A percentile compares a stretch with the other conserved stretches of the same genome.
phyloP scores from a whole-genome alignment of 2,329 filamentous ascomycete genomes.

The Juglanconis oblonga region DNA sequence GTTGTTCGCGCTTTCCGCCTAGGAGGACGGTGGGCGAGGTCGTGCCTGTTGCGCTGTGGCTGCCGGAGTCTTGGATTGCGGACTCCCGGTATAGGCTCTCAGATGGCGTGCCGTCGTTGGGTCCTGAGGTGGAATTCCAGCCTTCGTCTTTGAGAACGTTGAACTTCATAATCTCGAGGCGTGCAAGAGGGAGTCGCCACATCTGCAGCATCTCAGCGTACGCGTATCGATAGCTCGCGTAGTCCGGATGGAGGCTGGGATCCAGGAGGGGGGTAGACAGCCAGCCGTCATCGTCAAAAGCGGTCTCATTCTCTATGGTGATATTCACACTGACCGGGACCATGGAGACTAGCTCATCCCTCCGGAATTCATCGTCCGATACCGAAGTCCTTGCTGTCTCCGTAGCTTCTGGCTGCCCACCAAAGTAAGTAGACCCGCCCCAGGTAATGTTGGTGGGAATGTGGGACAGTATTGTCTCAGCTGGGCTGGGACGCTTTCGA shows the following conservation, averaged over 20 bases:
- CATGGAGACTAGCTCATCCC: constrained; percentile 44
- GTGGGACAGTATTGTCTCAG: constrained; percentile 56
- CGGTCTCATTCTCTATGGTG: constrained; percentile 58
- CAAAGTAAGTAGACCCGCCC: constrained; percentile 44
- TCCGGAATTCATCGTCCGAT: constrained; percentile 51
- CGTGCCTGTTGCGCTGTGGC: constrained; percentile 32
- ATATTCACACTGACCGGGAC: constrained; percentile 52
- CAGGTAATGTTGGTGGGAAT: constrained; percentile 46
- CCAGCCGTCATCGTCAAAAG: constrained; percentile 68
- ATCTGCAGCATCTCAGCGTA: constrained; percentile 69
- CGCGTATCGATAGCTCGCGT: constrained; percentile 59
- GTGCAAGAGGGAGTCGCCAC: constrained; percentile 60
- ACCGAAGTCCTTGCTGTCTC: constrained; percentile 48
- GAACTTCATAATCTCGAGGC: constrained; percentile 68
- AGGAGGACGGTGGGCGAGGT: constrained; percentile 45
- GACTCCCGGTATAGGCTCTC: constrained; percentile 35
- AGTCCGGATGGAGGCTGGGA: constrained; percentile 43
- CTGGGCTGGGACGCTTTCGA: constrained; percentile 58
- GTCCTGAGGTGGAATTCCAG: constrained; percentile 16
- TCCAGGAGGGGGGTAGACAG: constrained; percentile 58
- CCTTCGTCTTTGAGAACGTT: constrained; percentile 55
- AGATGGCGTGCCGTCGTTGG: constrained; percentile 17
- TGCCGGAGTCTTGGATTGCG: constrained; percentile 29
- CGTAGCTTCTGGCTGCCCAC: constrained; percentile 40
- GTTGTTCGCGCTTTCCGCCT: constrained; percentile 50